phyloP scores from a whole-genome alignment of 1,284 basidiomycete genomes.

The Fomitopsis palustris region DNA sequence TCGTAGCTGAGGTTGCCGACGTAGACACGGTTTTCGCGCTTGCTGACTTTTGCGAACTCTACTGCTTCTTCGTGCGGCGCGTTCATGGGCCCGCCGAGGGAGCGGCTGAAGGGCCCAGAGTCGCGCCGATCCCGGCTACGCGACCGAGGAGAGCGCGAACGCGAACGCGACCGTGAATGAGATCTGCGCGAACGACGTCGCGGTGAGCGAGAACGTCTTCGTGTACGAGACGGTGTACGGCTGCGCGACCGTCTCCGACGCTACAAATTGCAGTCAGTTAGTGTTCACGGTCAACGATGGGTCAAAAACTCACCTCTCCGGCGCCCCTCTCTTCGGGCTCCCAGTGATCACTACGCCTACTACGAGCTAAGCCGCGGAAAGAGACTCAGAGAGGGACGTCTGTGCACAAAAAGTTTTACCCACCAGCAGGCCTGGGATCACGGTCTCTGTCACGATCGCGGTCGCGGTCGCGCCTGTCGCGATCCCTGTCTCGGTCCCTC shows the following conservation, averaged over 20 bases:
- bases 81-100: slow-evolving; percentile 89
- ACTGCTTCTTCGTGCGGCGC: slow-evolving; percentile 85
- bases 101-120: slow-evolving; percentile 67
- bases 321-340: slow-evolving; percentile 70
- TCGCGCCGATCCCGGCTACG: slow-evolving; percentile 60
- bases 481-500: slow-evolving; percentile 39
- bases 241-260: slow-evolving; percentile 47
- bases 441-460: slow-evolving; percentile 35
- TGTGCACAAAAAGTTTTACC: background rate
- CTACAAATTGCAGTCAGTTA: slow-evolving; percentile 24
- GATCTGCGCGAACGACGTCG: slow-evolving; percentile 55
- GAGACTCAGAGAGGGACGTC: background rate
- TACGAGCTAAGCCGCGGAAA: slow-evolving; percentile 30
- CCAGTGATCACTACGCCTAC: slow-evolving; percentile 65
- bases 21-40: slow-evolving; percentile 97
- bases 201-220: slow-evolving; percentile 63
- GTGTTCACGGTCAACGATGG: slow-evolving; percentile 11
- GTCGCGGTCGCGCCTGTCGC: slow-evolving; percentile 33
- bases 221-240: slow-evolving; percentile 61
- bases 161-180: slow-evolving; percentile 10
- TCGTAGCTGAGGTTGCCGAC: slow-evolving; percentile 98
- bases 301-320: slow-evolving; percentile 47
- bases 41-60: slow-evolving; percentile 89
- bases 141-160: slow-evolving; percentile 54
- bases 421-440: slow-evolving; percentile 11